Evolutionary conservation across 805 yeast genomes (phyloP), one percentile per base, ranked within the genome.

Genomic region (Yamadazyma insecticola): DNA sequence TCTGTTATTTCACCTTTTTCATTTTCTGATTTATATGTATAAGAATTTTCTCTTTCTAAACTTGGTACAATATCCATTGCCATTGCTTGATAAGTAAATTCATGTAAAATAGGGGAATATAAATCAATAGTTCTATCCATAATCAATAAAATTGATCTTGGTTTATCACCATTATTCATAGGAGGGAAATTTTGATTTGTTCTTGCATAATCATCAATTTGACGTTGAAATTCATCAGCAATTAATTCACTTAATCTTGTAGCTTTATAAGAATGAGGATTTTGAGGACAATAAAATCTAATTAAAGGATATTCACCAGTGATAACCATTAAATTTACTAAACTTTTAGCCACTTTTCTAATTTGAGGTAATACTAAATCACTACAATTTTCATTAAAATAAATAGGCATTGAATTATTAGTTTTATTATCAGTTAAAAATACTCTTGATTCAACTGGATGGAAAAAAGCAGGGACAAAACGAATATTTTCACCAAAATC

Each of bases 251-350:
- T 82, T 16, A 83, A 60, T 17, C 74, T 55, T 4, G 78, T 61
- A 0, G 88, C 80, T 16, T 70, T 68, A 28, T 41, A 39, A 42
- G 74, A 70, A 18, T 60, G 52, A 7, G 68, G 64, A 22, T 74
- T 60, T 12, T 70, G 62, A 24, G 72, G 72, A 6, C 75, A 65
- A 49, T 77, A 80, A 57, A 76, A 85, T 43, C 98, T 68, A 13
- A 92, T 75, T 26, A 82, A 72, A 2, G 98, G 98, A 45, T 82
- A 85, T 49, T 89, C 97, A 10, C 94, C 94, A 1, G 92, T 77
- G 7, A 82, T 50, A 6, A 83, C 74, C 64, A 95, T 84, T 15
- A 86, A 45, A 42, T 80, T 76, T 18, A 87, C 76, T 43, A 92
- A 63, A 14, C 86, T 55, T 23, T 72, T 61, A 1, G 90, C 86